Evolutionary conservation across 768 basidiomycete genomes (phyloP).

Genomic region (Suillus alpinus): DNA sequence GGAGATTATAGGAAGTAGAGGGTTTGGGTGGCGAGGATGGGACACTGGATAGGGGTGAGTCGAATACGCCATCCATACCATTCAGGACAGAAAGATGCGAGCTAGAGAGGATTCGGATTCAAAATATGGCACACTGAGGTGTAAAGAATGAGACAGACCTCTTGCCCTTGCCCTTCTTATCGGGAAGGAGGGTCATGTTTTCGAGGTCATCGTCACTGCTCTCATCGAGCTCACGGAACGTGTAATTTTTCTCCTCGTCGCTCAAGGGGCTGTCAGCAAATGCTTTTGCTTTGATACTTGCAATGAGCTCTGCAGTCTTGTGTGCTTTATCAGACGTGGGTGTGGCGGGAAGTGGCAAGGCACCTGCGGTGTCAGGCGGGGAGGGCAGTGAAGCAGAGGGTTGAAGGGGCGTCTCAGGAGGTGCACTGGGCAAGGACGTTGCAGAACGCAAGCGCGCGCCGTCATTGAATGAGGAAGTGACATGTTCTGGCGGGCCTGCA

Average conservation of each 20-base stretch:
- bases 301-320: conserved; percentile 60
- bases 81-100: background rate
- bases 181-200: conserved; percentile 12
- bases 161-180: conserved; percentile 1
- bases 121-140: background rate
- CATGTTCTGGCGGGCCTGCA: background rate
- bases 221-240: conserved; percentile 45
- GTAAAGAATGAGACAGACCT: conserved; percentile 8
- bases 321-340: conserved; percentile 31
- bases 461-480: conserved; percentile 6
- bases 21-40: conserved; percentile 11
- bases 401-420: conserved; percentile 15
- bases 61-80: conserved; percentile 9
- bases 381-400: conserved; percentile 19
- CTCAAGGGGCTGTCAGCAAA: conserved; percentile 46
- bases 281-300: conserved; percentile 62
- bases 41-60: conserved; percentile 22
- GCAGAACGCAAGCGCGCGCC: conserved; percentile 9
- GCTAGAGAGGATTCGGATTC: conserved; percentile 9
- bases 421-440: conserved; percentile 6
- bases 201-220: conserved; percentile 49
- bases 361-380: conserved; percentile 18
- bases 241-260: conserved; percentile 37
- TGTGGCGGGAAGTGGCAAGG: conserved; percentile 24
- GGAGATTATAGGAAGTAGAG: background rate